phyloP scores from a whole-genome alignment of 108 stramenopile genomes.

The Pseudonitzschia multistriata region DNA sequence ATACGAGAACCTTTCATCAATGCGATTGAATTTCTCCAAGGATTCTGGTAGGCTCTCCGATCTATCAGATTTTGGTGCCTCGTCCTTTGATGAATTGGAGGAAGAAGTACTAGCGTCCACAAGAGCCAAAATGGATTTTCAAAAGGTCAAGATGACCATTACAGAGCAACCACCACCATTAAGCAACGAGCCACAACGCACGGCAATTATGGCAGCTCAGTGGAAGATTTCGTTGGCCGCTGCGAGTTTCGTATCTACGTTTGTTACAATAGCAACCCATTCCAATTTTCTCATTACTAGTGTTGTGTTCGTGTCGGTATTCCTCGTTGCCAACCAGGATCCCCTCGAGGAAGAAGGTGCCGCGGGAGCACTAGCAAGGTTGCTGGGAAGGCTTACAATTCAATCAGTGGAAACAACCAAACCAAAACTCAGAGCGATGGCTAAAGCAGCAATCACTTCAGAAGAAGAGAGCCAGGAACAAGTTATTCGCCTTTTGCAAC shows the following conservation, averaged over 20 bases:
- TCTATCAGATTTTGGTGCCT: conserved; percentile 13
- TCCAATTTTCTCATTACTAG: conserved; percentile 11
- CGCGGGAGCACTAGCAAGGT: conserved; percentile 32
- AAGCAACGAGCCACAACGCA: conserved; percentile 1
- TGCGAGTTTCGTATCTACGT: conserved; percentile 13
- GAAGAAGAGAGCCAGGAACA: conserved; percentile 14
- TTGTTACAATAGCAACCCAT: conserved; percentile 3
- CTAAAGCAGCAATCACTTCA: conserved; percentile 26
- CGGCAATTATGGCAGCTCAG: conserved; percentile 13
- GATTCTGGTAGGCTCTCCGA: conserved; percentile 3
- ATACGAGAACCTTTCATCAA: background rate
- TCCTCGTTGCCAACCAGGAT: conserved; percentile 33
- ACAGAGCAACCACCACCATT: background rate
- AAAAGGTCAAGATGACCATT: background rate
- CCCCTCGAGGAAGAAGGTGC: conserved; percentile 38
- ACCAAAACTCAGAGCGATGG: conserved; percentile 38
- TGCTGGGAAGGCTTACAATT: conserved; percentile 36
- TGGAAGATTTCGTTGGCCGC: conserved; percentile 31
- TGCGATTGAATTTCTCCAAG: conserved; percentile 2
- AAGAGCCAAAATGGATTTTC: conserved; percentile 13
- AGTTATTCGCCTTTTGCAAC: conserved; percentile 1
- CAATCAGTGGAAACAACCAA: conserved; percentile 24
- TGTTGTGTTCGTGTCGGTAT: conserved; percentile 18
- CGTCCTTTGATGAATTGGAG: conserved; percentile 15
- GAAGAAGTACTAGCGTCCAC: conserved; percentile 16